Conservation (phyloP, 495 filamentous ascomycete genomes). For the Extremus antarcticus region DNA sequence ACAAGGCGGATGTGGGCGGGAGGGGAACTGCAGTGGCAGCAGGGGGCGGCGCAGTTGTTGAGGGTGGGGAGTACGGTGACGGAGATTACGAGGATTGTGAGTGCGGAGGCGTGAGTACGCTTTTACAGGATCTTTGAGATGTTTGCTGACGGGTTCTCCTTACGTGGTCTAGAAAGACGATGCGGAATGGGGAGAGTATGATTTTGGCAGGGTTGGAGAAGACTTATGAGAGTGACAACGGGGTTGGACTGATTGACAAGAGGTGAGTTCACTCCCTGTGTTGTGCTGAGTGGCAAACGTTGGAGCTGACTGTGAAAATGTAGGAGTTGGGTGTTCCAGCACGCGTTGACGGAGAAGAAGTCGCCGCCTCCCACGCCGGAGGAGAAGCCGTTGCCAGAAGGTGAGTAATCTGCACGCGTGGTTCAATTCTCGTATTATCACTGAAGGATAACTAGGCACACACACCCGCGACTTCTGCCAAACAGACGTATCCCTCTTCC, state of each 20-base stretch:
- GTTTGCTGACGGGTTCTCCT: too few species aligned
- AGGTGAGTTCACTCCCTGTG: too few species aligned
- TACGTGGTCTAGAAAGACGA: too few species aligned
- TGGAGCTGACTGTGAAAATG: neutral
- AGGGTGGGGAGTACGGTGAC: neutral
- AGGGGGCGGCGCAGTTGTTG: neutral
- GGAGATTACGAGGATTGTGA: neutral
- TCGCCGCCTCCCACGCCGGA: neutral
- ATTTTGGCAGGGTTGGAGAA: neutral
- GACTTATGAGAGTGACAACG: neutral
- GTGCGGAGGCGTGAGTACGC: neutral
- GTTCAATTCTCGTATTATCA: neutral
- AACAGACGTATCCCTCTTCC: neutral
- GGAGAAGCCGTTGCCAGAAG: neutral
- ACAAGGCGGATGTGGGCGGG: slow-evolving; percentile 1
- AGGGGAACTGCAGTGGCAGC: neutral
- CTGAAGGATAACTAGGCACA: neutral
- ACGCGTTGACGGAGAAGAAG: neutral
- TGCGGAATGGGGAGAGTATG: neutral
- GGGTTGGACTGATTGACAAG: neutral
- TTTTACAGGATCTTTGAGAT: too few species aligned
- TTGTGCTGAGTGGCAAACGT: neutral
- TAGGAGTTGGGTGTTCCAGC: neutral
- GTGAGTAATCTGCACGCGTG: neutral
- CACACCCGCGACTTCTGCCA: neutral